Base-by-base conservation (phyloP, 2,329 filamentous ascomycete species). In the Verticillium isaacii region DNA sequence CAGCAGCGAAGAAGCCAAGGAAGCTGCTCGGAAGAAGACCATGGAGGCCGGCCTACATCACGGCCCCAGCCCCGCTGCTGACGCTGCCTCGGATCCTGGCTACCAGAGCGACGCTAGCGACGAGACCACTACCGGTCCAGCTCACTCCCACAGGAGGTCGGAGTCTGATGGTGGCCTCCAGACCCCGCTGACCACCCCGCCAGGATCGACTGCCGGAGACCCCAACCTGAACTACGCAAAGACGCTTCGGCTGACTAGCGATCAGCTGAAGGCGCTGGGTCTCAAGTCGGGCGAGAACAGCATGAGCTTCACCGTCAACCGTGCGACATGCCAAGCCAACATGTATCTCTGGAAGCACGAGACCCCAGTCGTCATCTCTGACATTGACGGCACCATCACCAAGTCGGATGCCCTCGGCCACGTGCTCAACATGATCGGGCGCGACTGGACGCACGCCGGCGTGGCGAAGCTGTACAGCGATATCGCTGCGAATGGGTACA, bases 371-470 rank as follows among this genome's bases (percentile, higher is more conserved):
- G 93, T 99, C 57, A 97, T 99, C 65, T 98, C 94, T 1, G 95
- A 99, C 74, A 98, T 99, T 70, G 95, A 99, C 75, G 95, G 95
- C 59, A 99, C 95, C 25, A 99, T 99, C 70, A 99, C 95, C 63
- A 99, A 99, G 78, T 97, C 93, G 2, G 93, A 97, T 77, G 93
- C 93, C 17, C 80, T 97, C 15, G 95, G 95, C 15, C 95, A 99
- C 71, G 92, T 99, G 54, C 78, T 98, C 60, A 98, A 94, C 79
- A 95, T 95, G 87, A 94, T 99, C 66, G 95, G 95, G 52, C 89
- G 95, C 57, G 95, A 99, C 75, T 99, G 95, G 95, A 99, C 95
- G 3, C 95, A 99, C 74, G 85, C 93, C 17, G 95, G 95, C 41
- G 94, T 99, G 29, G 96, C 95, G 25, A 99, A 99, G 78, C 83